Conservation (phyloP, 2,329 filamentous ascomycete species). For the Curvularia lunata region DNA sequence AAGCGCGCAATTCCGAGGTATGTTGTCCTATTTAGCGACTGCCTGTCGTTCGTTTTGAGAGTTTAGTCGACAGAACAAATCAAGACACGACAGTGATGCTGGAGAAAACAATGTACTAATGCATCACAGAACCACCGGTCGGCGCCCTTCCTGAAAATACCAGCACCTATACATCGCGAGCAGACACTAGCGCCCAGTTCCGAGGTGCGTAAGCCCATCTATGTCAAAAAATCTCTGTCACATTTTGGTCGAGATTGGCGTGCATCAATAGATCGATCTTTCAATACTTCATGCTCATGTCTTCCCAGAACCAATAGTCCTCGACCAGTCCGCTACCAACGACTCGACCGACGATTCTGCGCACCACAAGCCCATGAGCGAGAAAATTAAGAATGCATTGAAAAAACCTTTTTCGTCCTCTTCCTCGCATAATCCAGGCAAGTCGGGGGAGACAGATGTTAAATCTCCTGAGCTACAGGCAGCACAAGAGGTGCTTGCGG, state of each 20-base stretch:
- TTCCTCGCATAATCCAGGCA: background rate
- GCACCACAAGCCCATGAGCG: conserved; percentile 5
- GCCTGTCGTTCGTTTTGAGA: background rate
- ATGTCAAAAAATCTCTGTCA: background rate
- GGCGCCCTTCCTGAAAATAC: conserved; percentile 5
- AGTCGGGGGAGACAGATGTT: conserved; percentile 4
- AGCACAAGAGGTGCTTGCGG: conserved; percentile 14
- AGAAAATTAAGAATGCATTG: conserved; percentile 17
- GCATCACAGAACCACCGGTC: conserved; percentile 10
- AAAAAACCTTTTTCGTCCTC: conserved; percentile 14
- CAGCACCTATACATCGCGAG: background rate
- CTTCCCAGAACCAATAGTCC: conserved; percentile 9
- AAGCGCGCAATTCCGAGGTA: conserved; percentile 18
- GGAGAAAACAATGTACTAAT: background rate
- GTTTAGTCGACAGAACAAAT: background rate
- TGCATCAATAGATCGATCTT: background rate
- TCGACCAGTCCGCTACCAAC: background rate
- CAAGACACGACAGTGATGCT: background rate
- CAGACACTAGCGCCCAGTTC: conserved; percentile 11
- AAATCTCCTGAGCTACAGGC: conserved; percentile 14
- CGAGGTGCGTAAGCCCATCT: conserved; percentile 7
- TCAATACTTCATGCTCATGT: background rate
- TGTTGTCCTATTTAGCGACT: background rate
- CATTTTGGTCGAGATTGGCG: background rate
- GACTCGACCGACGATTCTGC: background rate